phyloP scores from a whole-genome alignment of 257 asterid species.

The Schizonepeta tenuifolia region DNA sequence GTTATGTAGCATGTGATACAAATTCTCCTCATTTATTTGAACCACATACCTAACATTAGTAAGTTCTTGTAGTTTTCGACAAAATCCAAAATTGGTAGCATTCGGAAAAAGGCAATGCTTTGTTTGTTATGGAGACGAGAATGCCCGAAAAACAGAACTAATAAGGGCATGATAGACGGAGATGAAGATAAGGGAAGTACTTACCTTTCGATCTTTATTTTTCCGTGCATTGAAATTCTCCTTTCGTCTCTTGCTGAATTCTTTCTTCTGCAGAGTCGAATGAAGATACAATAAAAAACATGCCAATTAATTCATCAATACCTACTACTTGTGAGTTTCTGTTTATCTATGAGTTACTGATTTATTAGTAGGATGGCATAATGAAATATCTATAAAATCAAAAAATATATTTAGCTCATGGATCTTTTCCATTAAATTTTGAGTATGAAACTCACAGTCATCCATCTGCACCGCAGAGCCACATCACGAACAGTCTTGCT shows the following conservation, averaged over 20 bases:
- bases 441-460: slow-evolving; percentile 63
- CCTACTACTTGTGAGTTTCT: neutral
- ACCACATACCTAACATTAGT: neutral
- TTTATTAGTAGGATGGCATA: slow-evolving; percentile 4
- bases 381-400: neutral
- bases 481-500: slow-evolving; percentile 94
- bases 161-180: neutral
- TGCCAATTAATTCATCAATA: slow-evolving; percentile 25
- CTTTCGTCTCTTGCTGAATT: slow-evolving; percentile 75
- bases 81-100: neutral
- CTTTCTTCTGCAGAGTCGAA: slow-evolving; percentile 69
- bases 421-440: slow-evolving; percentile 8
- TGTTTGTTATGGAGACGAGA: neutral
- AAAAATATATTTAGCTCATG: neutral
- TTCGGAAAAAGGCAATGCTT: neutral
- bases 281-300: slow-evolving; percentile 25
- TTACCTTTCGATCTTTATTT: slow-evolving; percentile 80
- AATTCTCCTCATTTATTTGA: neutral
- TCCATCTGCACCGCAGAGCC: slow-evolving; percentile 96
- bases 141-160: neutral
- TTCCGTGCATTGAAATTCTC: slow-evolving; percentile 71
- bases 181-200: slow-evolving; percentile 8
- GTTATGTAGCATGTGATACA: neutral
- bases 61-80: neutral
- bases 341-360: neutral